Conservation (phyloP, 352 stramenopile species). For the Pythium dissimile region DNA sequence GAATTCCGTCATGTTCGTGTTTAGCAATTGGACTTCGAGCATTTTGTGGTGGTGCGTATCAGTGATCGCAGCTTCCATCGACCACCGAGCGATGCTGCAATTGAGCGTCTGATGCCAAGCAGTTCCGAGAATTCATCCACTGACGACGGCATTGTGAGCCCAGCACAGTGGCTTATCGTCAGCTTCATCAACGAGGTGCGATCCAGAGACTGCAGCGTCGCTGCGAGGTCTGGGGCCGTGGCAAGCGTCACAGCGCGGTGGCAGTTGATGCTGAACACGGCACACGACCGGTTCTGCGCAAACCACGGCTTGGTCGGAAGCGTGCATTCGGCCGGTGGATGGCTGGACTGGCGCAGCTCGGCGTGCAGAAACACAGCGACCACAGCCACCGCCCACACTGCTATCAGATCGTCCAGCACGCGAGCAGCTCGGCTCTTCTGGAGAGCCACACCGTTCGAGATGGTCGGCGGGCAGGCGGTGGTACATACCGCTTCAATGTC, state of each 20-base stretch:
- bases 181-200: background rate
- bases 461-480: background rate
- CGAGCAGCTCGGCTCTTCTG: background rate
- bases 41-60: background rate
- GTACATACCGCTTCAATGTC: background rate
- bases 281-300: slow-evolving; percentile 2
- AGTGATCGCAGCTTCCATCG: background rate
- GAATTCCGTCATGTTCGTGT: slow-evolving; percentile 3
- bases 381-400: background rate
- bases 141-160: slow-evolving; percentile 1
- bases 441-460: background rate
- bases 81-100: slow-evolving; percentile 8
- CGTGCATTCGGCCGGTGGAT: background rate
- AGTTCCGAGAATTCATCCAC: slow-evolving; percentile 12
- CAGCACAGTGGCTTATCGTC: slow-evolving; percentile 14
- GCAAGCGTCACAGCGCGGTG: slow-evolving; percentile 1
- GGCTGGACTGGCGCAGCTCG: background rate
- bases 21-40: background rate
- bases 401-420: background rate
- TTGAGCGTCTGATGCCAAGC: slow-evolving; percentile 8
- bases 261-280: slow-evolving; percentile 21
- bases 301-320: slow-evolving; percentile 15
- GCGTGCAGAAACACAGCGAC: background rate
- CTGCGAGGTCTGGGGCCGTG: background rate
- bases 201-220: slow-evolving; percentile 1